Evolutionary conservation across 129 eudicot species (phyloP).

Genomic region (Sambucus nigra): DNA sequence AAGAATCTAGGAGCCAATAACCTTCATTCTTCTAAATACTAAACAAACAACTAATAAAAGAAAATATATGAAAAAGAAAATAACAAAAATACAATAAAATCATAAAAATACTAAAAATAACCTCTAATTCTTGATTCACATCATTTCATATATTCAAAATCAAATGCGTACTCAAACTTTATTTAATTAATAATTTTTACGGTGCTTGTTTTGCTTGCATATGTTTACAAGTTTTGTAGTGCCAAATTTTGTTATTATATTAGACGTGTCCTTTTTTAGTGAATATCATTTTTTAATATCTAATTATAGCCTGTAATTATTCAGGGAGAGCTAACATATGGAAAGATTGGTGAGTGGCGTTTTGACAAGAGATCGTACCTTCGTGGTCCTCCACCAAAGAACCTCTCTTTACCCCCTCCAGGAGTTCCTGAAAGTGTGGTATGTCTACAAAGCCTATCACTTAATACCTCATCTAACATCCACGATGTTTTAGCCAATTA

Average conservation of each 20-base stretch:
- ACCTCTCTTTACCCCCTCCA: conserved; percentile 47
- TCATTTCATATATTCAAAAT: too few species aligned
- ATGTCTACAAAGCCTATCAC: conserved; percentile 15
- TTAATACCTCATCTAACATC: too few species aligned
- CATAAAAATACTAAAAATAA: too few species aligned
- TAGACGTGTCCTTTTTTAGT: not conserved
- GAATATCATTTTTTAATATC: not conserved
- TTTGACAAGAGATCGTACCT: conserved; percentile 56
- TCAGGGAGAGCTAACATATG: conserved; percentile 52
- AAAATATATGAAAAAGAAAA: too few species aligned
- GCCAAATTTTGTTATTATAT: not conserved
- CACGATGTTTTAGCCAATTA: too few species aligned
- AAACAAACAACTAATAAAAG: too few species aligned
- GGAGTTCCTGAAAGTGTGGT: conserved; percentile 79
- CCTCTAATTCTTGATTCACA: too few species aligned
- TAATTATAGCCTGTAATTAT: not conserved
- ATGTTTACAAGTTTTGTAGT: not conserved
- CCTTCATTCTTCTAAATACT: too few species aligned
- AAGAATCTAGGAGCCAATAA: too few species aligned
- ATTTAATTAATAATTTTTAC: not conserved
- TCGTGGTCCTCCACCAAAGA: conserved; percentile 50
- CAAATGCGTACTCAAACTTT: not conserved
- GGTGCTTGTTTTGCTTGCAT: not conserved
- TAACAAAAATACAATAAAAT: too few species aligned
- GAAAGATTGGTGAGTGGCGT: conserved; percentile 54